Evolutionary conservation across 1,284 basidiomycete genomes (phyloP).

Genomic region (Ceraceosorus guamensis): DNA sequence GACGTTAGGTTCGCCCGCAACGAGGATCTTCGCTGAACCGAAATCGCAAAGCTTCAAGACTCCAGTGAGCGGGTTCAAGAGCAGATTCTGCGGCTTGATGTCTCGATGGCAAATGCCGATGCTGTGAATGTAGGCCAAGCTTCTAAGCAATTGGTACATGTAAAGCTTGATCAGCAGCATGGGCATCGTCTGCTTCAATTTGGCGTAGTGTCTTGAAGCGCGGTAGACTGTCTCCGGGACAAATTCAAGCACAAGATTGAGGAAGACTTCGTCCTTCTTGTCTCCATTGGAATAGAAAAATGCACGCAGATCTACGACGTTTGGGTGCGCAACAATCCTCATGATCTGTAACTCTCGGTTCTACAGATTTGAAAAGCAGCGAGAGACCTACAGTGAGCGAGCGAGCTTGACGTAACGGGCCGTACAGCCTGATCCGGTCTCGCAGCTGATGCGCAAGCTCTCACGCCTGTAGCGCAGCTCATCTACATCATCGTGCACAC

Average conservation of each 20-base stretch:
- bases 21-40: conserved; percentile 95
- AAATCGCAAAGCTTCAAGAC: conserved; percentile 98
- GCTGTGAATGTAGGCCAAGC: conserved; percentile 94
- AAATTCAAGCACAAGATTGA: conserved; percentile 98
- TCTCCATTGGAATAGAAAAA: conserved; percentile 99
- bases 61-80: conserved; percentile 91
- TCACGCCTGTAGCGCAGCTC: neutral
- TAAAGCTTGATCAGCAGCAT: conserved; percentile 98
- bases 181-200: conserved; percentile 99
- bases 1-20: conserved; percentile 96
- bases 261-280: conserved; percentile 99
- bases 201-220: conserved; percentile 95
- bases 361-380: conserved; percentile 51
- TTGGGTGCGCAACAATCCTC: conserved; percentile 93
- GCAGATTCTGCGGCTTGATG: conserved; percentile 98
- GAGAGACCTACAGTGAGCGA: too few relatives aligned
- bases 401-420: too few relatives aligned
- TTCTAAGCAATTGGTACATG: conserved; percentile 95
- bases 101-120: conserved; percentile 84
- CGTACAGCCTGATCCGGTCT: neutral
- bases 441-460: neutral
- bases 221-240: conserved; percentile 99
- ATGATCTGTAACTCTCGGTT: conserved; percentile 99
- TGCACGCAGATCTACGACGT: conserved; percentile 92
- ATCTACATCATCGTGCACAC: neutral